Evolutionary conservation across 148 eudicot genomes (phyloP), one percentile per base, ranked within the genome.

Genomic region (Cornus kousa): DNA sequence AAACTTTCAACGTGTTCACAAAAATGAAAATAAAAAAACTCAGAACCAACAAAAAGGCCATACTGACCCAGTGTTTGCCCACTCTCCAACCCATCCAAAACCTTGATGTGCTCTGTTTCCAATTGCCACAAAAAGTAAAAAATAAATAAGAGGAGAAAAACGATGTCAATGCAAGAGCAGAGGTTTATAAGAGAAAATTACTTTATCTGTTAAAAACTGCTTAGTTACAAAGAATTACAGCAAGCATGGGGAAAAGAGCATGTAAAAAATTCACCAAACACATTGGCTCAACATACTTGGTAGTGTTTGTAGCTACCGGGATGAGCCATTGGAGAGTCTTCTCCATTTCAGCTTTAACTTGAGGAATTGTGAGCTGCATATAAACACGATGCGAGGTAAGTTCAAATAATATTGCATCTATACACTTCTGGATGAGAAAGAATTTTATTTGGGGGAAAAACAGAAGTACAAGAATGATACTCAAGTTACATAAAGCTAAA

Each of bases 71-170:
- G 94, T 71, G 82, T 95, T 93, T 48, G 99, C 97, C 99, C 97
- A 95, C 81, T 93, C 99, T 81, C 97, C 97, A 75, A 93, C 97
- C 99, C 99, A 95, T 62, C 99, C 99, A 65, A 95, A 95, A 74
- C 99, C 99, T 84, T 92, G 99, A 87, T 95, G 97, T 67, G 87
- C 90, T 85, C 99, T 95, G 93, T 78, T 81, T 57, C 1, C 40
- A 60, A 59, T 75, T 46, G 60, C 39, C 73, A 67, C 20, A 55
- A 39, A 69, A 40, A 50, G 10, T 43, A 3, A 59, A 55, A 73
- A 28, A 46, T 37, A 35, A 78, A 23, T 64, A 22, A 48, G 55
- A 72, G 13, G 70, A 74, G 22, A 20, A 53, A 35, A 19, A 62
- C 8, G 20, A 62, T 62, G 66, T 62, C 20, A 67, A 74, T 70